Base-by-base conservation (phyloP, 2,329 filamentous ascomycete genomes). In the Rutstroemia sp. region DNA sequence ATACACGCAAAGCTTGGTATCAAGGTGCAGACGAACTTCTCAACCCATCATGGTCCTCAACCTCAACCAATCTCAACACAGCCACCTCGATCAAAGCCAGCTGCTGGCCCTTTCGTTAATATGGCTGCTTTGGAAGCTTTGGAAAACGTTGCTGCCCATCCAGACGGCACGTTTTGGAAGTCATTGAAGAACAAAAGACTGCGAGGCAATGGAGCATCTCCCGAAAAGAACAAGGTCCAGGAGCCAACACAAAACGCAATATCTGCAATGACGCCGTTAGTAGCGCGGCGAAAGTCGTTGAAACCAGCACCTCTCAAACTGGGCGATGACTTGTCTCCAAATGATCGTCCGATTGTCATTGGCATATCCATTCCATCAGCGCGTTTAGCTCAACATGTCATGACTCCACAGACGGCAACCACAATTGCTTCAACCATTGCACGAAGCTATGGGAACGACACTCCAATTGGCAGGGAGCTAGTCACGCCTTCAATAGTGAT, bases 261-360 rank as follows among this genome's bases (percentile, higher is more conserved):
- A n/a, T 16, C 34, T 17, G 19, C 39, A 34, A 30, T 25, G 5
- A 42, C 25, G 41, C 53, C 53, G 30, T 38, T 55, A 5, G 53
- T 45, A 50, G 53, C 50, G 27, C 34, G 45, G 39, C 37, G 47
- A 21, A 50, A 17, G 6, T 54, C 50, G 42, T 49, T 42, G 23
- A 52, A 48, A 30, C 58, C 55, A 39, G 54, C 59, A 48, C 52
- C 55, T 14, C 37, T 61, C 16, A 64, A 60, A 23, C 44, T 57
- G 17, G 57, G 39, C 14, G 61, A 61, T 57, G 81, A 83, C 59
- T 74, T 88, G 4, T 88, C 86, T 14, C 86, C 87, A 0, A 80
- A 79, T 57, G 83, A 87, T 63, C 77, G 82, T n/a, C 84, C 84
- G 1, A 90, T 90, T 58, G 78, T 87, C 44, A 90, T 89, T 61